Conservation (phyloP, 1,284 basidiomycete genomes). For the Cryptococcus sp. region DNA sequence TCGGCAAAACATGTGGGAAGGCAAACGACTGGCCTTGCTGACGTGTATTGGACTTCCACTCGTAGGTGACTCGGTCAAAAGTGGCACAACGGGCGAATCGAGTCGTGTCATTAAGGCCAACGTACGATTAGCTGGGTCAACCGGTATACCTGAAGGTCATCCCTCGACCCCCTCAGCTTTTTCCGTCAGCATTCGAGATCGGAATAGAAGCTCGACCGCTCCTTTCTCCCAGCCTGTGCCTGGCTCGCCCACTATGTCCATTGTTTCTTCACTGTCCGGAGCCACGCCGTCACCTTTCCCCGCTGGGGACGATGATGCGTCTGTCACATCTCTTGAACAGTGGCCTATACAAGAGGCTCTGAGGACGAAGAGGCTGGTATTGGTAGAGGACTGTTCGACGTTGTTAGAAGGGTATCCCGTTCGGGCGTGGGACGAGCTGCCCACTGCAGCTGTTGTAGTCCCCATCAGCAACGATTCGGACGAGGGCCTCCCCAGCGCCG, state of each 20-base stretch:
- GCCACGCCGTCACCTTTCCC: not conserved
- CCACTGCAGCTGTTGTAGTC: slow-evolving; percentile 50
- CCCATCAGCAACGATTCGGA: slow-evolving; percentile 49
- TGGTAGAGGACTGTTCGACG: slow-evolving; percentile 45
- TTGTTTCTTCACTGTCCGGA: slow-evolving; percentile 30
- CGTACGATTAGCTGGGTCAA: slow-evolving; percentile 31
- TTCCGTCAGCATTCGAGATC: slow-evolving; percentile 11
- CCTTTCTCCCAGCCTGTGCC: slow-evolving; percentile 16
- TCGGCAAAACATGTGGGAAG: not conserved
- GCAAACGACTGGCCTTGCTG: not conserved
- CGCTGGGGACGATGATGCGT: slow-evolving; percentile 7
- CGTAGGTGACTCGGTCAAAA: not conserved
- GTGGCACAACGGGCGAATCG: slow-evolving; percentile 8
- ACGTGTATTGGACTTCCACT: not conserved
- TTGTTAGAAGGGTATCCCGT: slow-evolving; percentile 43
- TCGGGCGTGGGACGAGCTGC: slow-evolving; percentile 50
- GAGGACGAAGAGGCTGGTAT: slow-evolving; percentile 31
- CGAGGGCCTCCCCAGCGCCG: slow-evolving; percentile 39
- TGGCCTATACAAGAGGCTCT: slow-evolving; percentile 50
- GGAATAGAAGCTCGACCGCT: slow-evolving; percentile 9
- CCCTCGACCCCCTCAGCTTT: slow-evolving; percentile 30
- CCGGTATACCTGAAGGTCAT: slow-evolving; percentile 48
- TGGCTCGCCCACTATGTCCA: slow-evolving; percentile 38
- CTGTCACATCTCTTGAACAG: slow-evolving; percentile 2
- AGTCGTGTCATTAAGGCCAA: slow-evolving; percentile 10